Base-by-base conservation (phyloP, 2,329 filamentous ascomycete species). In the Aureobasidium zeae region DNA sequence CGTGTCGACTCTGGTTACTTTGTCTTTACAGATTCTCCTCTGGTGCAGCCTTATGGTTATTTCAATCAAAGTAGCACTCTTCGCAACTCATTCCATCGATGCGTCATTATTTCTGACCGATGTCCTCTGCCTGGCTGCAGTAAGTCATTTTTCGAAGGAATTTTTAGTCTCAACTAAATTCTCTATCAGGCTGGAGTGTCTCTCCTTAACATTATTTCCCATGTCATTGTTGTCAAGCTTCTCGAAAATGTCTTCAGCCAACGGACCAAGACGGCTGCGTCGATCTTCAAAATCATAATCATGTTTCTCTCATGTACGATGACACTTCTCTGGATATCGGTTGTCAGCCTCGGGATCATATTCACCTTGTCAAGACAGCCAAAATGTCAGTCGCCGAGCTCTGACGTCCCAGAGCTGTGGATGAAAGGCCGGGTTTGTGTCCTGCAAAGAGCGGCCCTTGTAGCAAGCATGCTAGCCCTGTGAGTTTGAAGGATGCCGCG, bases 401-500 rank as follows among this genome's bases (percentile, higher is more conserved):
- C 20, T 5, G 21, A 32, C 10, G 28, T 28, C 3, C 13, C 16
- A 16, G 37, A 41, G 3, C 9, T 17, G 13, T 41, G 37, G 37
- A 41, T 24, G 10, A 41, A 41, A 25, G 37, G 37, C 13, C 28
- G 21, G 9, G 15, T 41, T 5, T 41, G 37, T 32, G 21, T 25
- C 11, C 13, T 32, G 21, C 37, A 41, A 25, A 20, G 37, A 5
- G 16, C 17, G 3, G 28, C 28, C n/a, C 11, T 41, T 3, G 21
- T 41, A 3, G 21, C 28, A 13, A 41, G 37, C 37, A 41, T 41
- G 37, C 28, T 41, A 11, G 20, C 28, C 29, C 32, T 41, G 37
- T 41, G 24, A 25, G 37, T 41, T 25, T 21, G n/a, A n/a, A n/a
- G n/a, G n/a, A n/a, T n/a, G n/a, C n/a, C n/a, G n/a, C n/a, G n/a